phyloP scores from a whole-genome alignment of 2,329 filamentous ascomycete genomes.

The Talaromyces sp. region DNA sequence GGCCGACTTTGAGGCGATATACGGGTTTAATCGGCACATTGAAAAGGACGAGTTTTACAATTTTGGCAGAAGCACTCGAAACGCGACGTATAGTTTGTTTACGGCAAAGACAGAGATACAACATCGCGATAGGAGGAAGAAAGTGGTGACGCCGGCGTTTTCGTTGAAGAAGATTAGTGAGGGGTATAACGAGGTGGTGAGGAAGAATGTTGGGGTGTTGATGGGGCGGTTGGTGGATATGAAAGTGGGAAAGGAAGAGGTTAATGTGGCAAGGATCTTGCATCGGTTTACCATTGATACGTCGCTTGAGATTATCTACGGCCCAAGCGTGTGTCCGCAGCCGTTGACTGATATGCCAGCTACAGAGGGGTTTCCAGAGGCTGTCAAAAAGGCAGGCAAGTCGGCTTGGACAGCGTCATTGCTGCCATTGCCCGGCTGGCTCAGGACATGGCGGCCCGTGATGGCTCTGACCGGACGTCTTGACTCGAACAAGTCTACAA shows the following conservation, averaged over 20 bases:
- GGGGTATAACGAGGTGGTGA: conserved; percentile 12
- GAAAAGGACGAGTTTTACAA: conserved; percentile 17
- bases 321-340: conserved; percentile 9
- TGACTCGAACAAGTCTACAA: neutral
- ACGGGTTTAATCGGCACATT: conserved; percentile 16
- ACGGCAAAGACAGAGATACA: conserved; percentile 9
- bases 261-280: conserved; percentile 14
- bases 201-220: conserved; percentile 13
- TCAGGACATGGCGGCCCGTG: conserved; percentile 13
- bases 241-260: neutral
- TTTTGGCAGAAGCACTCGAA: conserved; percentile 11
- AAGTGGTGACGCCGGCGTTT: conserved; percentile 14
- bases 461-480: neutral
- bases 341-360: conserved; percentile 13
- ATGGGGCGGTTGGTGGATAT: conserved; percentile 5
- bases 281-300: conserved; percentile 15
- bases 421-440: conserved; percentile 14
- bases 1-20: conserved; percentile 16
- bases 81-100: conserved; percentile 14
- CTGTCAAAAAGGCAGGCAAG: conserved; percentile 12
- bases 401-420: conserved; percentile 15
- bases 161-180: conserved; percentile 8
- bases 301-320: conserved; percentile 16
- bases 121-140: conserved; percentile 15
- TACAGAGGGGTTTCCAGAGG: conserved; percentile 4